Evolutionary conservation across 1,284 basidiomycete genomes (phyloP), one percentile per base, ranked within the genome.

Genomic region (Megacollybia platyphylla): DNA sequence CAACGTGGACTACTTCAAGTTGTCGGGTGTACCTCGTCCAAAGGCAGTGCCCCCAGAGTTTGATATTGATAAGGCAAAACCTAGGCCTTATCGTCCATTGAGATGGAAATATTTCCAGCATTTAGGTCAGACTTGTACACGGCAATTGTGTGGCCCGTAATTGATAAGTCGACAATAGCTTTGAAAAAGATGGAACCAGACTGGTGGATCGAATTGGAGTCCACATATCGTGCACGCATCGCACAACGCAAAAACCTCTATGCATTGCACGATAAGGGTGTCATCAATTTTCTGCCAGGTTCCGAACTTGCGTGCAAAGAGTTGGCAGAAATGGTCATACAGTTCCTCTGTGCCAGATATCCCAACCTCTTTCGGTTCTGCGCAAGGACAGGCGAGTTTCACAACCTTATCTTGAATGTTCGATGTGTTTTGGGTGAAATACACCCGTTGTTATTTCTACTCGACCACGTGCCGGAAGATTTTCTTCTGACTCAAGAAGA

Each of bases 161-260:
- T 30, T 41, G 38, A 36, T 35, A 5, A 18, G 15, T 39, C 34
- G 39, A 41, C 40, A 31, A 29, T 41, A 72, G 71, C 68, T 32
- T 49, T 73, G 24, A 63, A 61, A 50, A 61, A 56, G 41, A 56
- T 73, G 50, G 71, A 73, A 37, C 64, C 65, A 7, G 68, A 73
- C 47, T 71, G 62, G 55, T 73, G 70, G 70, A 53, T 73, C 20
- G 71, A 73, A 44, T 59, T 73, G 18, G 70, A 73, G 48, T 69
- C 65, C 3, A 68, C 69, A 0, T 73, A 73, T 51, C 54, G 56
- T 1, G 56, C 59, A 40, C 62, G 68, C 35, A 59, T 73, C 39
- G 47, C 54, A 1, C 65, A 73, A 39, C 58, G 71, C 17, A 61
- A 58, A 44, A 46, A 52, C 15, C 57, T 72, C 4, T 60, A 66